A percentile compares a stretch with the other conserved stretches of the same genome.
These are phyloP conservation scores for Lecanicillium sp. DNA, from an alignment of 2,329 filamentous ascomycete genomes.

Conservation along the genomic window DNA sequence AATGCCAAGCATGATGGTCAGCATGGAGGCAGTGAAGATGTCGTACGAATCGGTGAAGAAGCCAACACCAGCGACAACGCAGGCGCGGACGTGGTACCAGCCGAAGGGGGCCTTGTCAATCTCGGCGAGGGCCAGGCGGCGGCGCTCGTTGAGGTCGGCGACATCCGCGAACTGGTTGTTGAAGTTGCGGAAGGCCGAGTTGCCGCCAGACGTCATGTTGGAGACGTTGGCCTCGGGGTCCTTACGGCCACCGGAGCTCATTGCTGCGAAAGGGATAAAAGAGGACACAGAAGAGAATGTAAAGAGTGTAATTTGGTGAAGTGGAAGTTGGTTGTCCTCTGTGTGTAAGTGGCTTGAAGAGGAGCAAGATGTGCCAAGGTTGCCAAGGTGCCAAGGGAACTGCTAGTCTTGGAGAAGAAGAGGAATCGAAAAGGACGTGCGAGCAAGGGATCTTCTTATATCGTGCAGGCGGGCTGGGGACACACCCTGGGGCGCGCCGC, in stretches of 20 bases:
- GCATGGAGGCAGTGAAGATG: slow-evolving; percentile 70
- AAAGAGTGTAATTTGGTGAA: too few relatives aligned
- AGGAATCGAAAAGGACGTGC: not conserved
- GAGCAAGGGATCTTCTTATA: slow-evolving; percentile 6
- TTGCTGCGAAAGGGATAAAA: not conserved
- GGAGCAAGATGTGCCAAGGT: slow-evolving; percentile 6
- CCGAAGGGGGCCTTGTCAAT: slow-evolving; percentile 77
- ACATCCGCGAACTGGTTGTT: slow-evolving; percentile 63
- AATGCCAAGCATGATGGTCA: slow-evolving; percentile 71
- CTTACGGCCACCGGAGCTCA: not conserved
- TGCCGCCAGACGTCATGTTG: slow-evolving; percentile 56
- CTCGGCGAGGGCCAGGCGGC: slow-evolving; percentile 72
- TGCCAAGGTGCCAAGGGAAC: slow-evolving; percentile 8
- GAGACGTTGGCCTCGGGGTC: too few relatives aligned
- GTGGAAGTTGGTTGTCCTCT: too few relatives aligned
- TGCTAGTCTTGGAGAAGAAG: slow-evolving; percentile 3
- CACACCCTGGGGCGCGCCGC: not conserved
- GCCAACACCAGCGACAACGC: slow-evolving; percentile 73
- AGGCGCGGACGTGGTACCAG: slow-evolving; percentile 76
- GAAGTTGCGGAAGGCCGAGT: slow-evolving; percentile 70
- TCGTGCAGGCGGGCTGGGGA: slow-evolving; percentile 4
- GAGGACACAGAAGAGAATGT: too few relatives aligned
- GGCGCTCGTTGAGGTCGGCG: slow-evolving; percentile 69
- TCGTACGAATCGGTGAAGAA: slow-evolving; percentile 88
- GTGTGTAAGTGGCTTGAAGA: not conserved